Conservation (phyloP, 768 basidiomycete species). For the Tephrocybe sp. region DNA sequence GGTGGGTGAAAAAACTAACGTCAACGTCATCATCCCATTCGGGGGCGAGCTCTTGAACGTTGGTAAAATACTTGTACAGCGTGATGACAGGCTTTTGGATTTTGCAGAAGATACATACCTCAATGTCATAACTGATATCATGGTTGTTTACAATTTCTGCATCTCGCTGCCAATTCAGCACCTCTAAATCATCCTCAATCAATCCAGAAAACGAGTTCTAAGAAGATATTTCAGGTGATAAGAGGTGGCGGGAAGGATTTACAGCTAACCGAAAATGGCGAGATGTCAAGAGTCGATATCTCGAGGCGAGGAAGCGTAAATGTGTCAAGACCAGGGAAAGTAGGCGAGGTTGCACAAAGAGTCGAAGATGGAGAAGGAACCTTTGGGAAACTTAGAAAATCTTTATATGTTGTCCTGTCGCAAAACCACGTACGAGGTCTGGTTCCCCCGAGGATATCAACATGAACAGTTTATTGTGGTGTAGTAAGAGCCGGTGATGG, state of each 20-base stretch:
- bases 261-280: conserved; percentile 13
- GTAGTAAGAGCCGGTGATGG: too few species aligned
- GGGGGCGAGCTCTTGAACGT: conserved; percentile 38
- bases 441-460: too few species aligned
- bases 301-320: conserved; percentile 12
- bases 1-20: conserved; percentile 23
- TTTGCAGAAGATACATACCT: conserved; percentile 25
- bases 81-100: neutral
- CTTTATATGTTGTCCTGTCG: neutral
- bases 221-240: neutral
- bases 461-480: too few species aligned
- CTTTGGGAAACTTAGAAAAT: neutral
- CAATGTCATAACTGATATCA: conserved; percentile 39
- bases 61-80: conserved; percentile 32
- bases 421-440: neutral
- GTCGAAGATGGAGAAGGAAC: conserved; percentile 15
- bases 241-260: neutral
- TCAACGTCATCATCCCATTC: conserved; percentile 50
- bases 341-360: conserved; percentile 10
- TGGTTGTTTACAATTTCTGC: conserved; percentile 1
- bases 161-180: conserved; percentile 1
- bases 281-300: conserved; percentile 11
- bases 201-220: conserved; percentile 15
- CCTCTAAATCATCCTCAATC: conserved; percentile 10
- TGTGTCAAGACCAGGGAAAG: neutral